Percentiles rank a stretch among this genome's conserved stretches.
These are phyloP conservation scores for Coccomyxa subellipsoidea DNA, from an alignment of 163 green algal genomes.

Conservation along the genomic window DNA sequence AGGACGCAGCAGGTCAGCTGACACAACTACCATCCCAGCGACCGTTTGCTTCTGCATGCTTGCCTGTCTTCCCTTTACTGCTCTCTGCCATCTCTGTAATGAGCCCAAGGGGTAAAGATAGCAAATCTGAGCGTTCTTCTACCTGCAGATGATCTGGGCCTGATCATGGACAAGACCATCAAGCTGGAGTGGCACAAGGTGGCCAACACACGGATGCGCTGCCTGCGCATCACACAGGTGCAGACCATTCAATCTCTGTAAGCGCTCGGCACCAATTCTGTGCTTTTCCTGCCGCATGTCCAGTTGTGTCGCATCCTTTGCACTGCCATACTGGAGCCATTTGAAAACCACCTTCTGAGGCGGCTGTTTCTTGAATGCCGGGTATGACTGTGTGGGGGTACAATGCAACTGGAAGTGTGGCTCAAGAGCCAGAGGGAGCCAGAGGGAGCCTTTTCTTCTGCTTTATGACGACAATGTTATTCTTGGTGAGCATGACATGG, in stretches of 20 bases:
- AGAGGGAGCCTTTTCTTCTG: too few relatives aligned
- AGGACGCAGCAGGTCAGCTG: conserved; percentile 9
- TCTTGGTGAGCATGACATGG: too few relatives aligned
- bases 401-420: too few relatives aligned
- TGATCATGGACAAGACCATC: conserved; percentile 85
- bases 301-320: neutral
- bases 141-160: conserved; percentile 65
- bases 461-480: too few relatives aligned
- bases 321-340: neutral
- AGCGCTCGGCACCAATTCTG: neutral
- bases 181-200: conserved; percentile 93
- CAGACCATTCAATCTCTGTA: conserved; percentile 9
- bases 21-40: neutral
- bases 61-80: too few relatives aligned
- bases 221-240: conserved; percentile 90
- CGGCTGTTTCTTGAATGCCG: too few relatives aligned
- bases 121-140: too few relatives aligned
- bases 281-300: neutral
- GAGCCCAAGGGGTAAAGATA: too few relatives aligned
- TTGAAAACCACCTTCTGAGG: neutral
- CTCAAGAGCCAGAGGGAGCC: too few relatives aligned
- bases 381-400: too few relatives aligned
- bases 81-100: too few relatives aligned
- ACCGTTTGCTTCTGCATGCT: neutral
- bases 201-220: conserved; percentile 74